These are phyloP conservation scores for Pelargonium australe DNA, from an alignment of 441 rosid species.

Conservation along the genomic window DNA sequence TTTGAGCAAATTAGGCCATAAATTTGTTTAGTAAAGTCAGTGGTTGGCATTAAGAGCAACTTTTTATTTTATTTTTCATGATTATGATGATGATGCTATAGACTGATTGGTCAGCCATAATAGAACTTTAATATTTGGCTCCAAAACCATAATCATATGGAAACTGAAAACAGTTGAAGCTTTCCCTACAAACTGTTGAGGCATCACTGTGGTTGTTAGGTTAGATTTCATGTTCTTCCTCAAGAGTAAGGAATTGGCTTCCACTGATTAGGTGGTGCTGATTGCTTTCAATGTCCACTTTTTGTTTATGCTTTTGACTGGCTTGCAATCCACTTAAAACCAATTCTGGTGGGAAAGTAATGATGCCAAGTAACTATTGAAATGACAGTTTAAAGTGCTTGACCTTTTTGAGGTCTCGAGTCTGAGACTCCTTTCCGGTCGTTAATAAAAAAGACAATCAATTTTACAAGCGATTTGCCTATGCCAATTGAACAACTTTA, in stretches of 20 bases:
- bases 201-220: conserved; percentile 2
- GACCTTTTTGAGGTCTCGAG: too few relatives aligned
- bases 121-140: not conserved
- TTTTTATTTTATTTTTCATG: not conserved
- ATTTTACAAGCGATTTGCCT: too few relatives aligned
- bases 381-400: too few relatives aligned
- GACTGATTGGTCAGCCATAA: not conserved
- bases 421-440: too few relatives aligned
- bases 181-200: not conserved
- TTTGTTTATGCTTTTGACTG: not conserved
- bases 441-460: too few relatives aligned
- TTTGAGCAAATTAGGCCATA: not conserved
- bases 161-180: not conserved
- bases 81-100: not conserved
- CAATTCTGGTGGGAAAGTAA: not conserved
- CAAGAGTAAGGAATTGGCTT: not conserved
- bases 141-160: not conserved
- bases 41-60: not conserved
- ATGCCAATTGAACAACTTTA: too few relatives aligned
- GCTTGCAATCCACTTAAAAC: not conserved
- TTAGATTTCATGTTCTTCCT: not conserved
- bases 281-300: not conserved
- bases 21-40: not conserved
- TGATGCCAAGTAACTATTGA: not conserved
- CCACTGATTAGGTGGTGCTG: not conserved